Conservation (phyloP, 1,284 basidiomycete species). For the Rhodotorula sp. region DNA sequence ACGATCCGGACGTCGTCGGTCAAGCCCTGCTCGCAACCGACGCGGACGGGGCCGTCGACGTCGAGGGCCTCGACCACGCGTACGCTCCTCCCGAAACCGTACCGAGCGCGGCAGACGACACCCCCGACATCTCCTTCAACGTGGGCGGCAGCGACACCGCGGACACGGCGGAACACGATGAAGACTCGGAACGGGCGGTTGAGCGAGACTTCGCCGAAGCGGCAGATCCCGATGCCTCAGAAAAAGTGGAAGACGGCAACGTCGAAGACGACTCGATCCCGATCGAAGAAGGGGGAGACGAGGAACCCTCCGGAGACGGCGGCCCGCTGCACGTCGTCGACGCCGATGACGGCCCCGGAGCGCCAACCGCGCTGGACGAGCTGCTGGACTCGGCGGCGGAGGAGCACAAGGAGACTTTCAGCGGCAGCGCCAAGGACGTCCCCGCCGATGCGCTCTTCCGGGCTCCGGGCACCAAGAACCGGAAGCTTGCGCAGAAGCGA, state of each 20-base stretch:
- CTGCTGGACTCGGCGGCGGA: constrained; percentile 28
- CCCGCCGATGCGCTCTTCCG: background rate
- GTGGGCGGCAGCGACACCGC: background rate
- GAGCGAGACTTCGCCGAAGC: constrained; percentile 1
- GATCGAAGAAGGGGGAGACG: constrained; percentile 44
- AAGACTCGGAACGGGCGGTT: background rate
- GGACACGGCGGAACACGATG: background rate
- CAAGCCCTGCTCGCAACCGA: background rate
- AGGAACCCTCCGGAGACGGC: background rate
- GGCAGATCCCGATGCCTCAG: background rate
- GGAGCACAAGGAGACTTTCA: background rate
- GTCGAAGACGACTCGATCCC: constrained; percentile 56
- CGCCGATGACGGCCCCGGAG: background rate
- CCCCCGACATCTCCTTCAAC: too few species aligned
- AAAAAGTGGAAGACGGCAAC: background rate
- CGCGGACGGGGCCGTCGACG: background rate
- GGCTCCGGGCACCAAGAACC: constrained; percentile 29
- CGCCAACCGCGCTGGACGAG: constrained; percentile 12
- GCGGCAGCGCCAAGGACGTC: background rate
- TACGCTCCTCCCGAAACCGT: background rate
- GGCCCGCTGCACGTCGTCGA: constrained; percentile 47
- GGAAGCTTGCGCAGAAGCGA: constrained; percentile 47
- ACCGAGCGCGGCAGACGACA: background rate
- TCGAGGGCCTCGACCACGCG: too few species aligned
- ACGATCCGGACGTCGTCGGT: background rate